These are phyloP conservation scores for Penium margaritaceum DNA, from an alignment of 139 green algal species.

Conservation along the genomic window DNA sequence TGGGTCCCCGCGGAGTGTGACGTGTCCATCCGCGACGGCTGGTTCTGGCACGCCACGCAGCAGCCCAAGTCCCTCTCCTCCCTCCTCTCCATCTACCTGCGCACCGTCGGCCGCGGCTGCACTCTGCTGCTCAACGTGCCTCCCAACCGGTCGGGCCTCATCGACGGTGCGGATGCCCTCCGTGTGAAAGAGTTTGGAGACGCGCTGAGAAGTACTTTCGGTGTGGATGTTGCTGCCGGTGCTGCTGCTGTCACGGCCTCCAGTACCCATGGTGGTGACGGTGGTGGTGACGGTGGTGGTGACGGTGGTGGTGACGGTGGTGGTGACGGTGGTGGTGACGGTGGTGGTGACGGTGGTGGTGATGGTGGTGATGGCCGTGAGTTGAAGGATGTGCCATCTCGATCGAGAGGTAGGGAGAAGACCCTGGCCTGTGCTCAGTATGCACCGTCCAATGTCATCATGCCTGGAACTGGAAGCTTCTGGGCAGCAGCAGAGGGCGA, in stretches of 20 bases:
- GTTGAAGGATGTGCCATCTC: no score
- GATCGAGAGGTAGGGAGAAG: no score
- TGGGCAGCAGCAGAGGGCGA: constrained; percentile 9
- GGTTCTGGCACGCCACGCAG: constrained; percentile 4
- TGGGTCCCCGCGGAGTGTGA: constrained; percentile 13
- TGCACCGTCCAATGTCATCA: background rate
- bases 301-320: no score
- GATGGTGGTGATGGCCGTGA: no score
- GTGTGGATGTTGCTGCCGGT: background rate
- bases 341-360: no score
- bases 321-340: no score
- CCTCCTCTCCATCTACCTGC: constrained; percentile 6
- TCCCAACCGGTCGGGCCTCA: background rate
- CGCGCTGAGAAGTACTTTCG: background rate
- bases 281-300: no score
- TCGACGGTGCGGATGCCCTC: background rate
- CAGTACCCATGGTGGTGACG: no score
- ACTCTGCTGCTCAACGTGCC: constrained; percentile 13
- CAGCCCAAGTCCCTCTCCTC: background rate
- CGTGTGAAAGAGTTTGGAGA: background rate
- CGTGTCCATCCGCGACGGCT: constrained; percentile 7
- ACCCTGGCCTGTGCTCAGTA: background rate
- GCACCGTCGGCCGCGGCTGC: constrained; percentile 5
- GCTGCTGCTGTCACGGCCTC: no score
- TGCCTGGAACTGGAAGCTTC: background rate